phyloP scores from a whole-genome alignment of 345 rosid genomes.

The Rhodamnia argentea region DNA sequence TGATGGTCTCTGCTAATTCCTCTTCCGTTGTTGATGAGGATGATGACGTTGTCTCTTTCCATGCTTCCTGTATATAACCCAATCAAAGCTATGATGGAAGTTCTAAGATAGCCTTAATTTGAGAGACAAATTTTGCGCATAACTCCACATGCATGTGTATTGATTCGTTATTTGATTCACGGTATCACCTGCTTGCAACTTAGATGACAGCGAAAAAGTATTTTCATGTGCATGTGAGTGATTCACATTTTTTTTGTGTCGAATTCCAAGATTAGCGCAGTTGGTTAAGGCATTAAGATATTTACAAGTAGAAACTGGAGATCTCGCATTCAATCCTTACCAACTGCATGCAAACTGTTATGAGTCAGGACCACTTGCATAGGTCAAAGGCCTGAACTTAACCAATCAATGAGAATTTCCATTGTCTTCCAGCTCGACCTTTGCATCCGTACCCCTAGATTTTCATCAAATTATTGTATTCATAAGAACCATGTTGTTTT shows the following conservation, averaged over 20 bases:
- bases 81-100: not conserved
- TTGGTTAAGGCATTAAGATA: not conserved
- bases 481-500: not conserved
- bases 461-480: not conserved
- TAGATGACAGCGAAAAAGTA: not conserved
- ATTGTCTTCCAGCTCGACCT: fast-evolving
- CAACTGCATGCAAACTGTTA: not conserved
- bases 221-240: not conserved
- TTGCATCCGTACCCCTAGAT: not conserved
- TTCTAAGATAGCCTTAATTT: not conserved
- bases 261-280: not conserved
- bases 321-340: not conserved
- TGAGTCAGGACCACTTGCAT: not conserved
- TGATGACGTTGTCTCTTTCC: not conserved
- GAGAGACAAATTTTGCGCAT: not conserved
- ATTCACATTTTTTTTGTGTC: not conserved
- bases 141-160: not conserved
- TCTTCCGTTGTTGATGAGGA: not conserved
- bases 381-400: not conserved
- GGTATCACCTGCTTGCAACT: conserved; percentile 2
- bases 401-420: not conserved
- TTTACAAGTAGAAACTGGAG: not conserved
- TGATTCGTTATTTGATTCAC: not conserved
- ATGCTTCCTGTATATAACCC: not conserved
- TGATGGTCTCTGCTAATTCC: not conserved